Base-by-base conservation (phyloP, 225 moss, liverwort and hornwort genomes). In the Ulota crispa region DNA sequence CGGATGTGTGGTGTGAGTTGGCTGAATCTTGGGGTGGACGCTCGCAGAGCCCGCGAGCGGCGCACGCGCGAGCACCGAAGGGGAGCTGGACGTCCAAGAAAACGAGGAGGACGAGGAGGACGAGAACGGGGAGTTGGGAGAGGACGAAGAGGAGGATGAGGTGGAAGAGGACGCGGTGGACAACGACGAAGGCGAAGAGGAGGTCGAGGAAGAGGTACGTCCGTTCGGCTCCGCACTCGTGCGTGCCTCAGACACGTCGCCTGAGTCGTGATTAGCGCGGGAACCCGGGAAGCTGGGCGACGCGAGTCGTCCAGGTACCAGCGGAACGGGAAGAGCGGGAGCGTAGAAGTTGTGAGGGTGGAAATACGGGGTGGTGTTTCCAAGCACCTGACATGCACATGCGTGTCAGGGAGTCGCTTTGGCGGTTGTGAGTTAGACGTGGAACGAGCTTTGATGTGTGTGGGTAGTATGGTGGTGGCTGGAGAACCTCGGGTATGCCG, bases 61-160 rank as follows among this genome's bases (percentile, higher is more conserved):
- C 31, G 92, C 92, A 12, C 86, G 90, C 62, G 86, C 84, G 56
- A 93, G 88, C 77, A 87, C 89, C 59, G 93, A 92, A n/a, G 94
- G 94, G 30, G 94, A 94, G 83, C 83, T 93, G 45, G 92, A 94
- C 21, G 92, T 90, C 28, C 93, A 88, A 90, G 94, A 88, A 54
- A 92, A 93, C 68, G 90, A 89, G 68, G 90, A 91, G 28, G 86
- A 94, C 27, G 91, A 94, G 16, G 94, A 90, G 24, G 87, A 90
- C 54, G 92, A 91, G 57, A 89, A 94, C 34, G 94, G 92, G 63
- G 94, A 94, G 75, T 75, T 91, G 43, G 94, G 88, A 36, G 89
- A 92, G 53, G 92, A 92, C 42, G 92, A 92, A 54, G 94, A 90
- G n/a, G 88, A 86, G 4, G 92, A 90, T 5, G 86, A 87, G 32